Evolutionary conservation across 352 stramenopile genomes (phyloP).

Genomic region (Phytophthora pisi): DNA sequence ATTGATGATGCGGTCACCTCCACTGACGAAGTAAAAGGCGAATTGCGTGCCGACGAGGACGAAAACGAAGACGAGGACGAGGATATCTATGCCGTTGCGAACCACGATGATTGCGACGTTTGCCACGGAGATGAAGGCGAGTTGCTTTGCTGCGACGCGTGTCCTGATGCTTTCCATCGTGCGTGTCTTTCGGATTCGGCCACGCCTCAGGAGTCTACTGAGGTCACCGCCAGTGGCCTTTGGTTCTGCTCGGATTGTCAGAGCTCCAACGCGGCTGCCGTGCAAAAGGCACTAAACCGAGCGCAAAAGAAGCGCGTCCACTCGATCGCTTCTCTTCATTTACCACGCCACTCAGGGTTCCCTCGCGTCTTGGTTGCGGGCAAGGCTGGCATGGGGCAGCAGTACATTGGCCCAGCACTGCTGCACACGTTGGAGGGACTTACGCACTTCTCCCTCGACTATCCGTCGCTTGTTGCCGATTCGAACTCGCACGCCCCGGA

Average conservation of each 20-base stretch:
- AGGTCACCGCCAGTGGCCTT: slow-evolving; percentile 9
- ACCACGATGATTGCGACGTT: slow-evolving; percentile 70
- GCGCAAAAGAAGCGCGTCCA: slow-evolving; percentile 33
- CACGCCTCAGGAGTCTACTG: slow-evolving; percentile 14
- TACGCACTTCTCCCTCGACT: slow-evolving; percentile 82
- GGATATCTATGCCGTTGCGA: slow-evolving; percentile 71
- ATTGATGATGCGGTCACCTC: slow-evolving; percentile 44
- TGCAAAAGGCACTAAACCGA: slow-evolving; percentile 33
- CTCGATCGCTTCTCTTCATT: slow-evolving; percentile 38
- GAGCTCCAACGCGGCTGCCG: slow-evolving; percentile 24
- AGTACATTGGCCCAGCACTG: slow-evolving; percentile 67
- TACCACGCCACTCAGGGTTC: slow-evolving; percentile 66
- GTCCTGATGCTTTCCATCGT: slow-evolving; percentile 65
- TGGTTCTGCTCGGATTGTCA: slow-evolving; percentile 75
- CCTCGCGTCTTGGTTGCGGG: slow-evolving; percentile 75
- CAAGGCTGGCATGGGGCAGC: slow-evolving; percentile 67
- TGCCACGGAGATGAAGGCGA: slow-evolving; percentile 70
- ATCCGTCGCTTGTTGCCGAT: slow-evolving; percentile 76
- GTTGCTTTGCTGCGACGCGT: slow-evolving; percentile 65
- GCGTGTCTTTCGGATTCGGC: slow-evolving; percentile 40
- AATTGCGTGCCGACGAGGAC: slow-evolving; percentile 11
- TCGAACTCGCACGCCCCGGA: slow-evolving; percentile 65
- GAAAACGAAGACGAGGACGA: slow-evolving; percentile 63
- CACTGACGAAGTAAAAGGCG: slow-evolving; percentile 9
- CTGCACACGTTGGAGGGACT: slow-evolving; percentile 80